phyloP scores from a whole-genome alignment of 495 filamentous ascomycete genomes.

The Penicillium ucsense region DNA sequence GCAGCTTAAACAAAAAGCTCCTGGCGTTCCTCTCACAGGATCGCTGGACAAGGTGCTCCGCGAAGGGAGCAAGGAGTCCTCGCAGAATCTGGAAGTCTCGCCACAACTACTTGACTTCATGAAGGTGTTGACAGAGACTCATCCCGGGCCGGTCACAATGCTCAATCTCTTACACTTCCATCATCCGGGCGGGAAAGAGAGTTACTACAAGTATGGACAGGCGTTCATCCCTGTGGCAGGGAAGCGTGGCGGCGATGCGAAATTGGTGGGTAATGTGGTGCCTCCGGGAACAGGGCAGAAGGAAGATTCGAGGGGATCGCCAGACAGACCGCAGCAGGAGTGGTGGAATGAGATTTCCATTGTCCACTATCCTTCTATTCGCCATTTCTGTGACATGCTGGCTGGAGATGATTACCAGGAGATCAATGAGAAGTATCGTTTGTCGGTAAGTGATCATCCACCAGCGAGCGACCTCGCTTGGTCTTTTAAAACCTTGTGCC shows the following conservation, averaged over 20 bases:
- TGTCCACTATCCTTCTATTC: conserved; percentile 56
- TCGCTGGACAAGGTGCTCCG: conserved; percentile 21
- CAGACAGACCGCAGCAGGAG: conserved; percentile 18
- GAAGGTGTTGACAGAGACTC: conserved; percentile 14
- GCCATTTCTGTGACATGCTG: conserved; percentile 58
- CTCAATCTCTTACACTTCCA: conserved; percentile 59
- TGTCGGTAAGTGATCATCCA: conserved; percentile 27
- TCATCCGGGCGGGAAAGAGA: conserved; percentile 35
- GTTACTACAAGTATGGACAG: conserved; percentile 49
- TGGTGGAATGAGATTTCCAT: conserved; percentile 53
- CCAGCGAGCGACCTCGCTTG: not conserved
- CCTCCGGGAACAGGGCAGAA: conserved; percentile 6
- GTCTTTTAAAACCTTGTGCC: not conserved
- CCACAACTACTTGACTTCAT: conserved; percentile 44
- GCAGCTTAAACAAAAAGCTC: conserved; percentile 30
- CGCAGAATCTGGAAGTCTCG: conserved; percentile 47
- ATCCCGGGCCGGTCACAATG: conserved; percentile 49
- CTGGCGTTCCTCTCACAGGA: conserved; percentile 27
- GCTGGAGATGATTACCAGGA: conserved; percentile 53
- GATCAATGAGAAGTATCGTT: conserved; percentile 45
- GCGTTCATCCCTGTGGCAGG: conserved; percentile 47
- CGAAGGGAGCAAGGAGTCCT: conserved; percentile 19
- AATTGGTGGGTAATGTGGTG: conserved; percentile 53
- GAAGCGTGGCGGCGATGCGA: conserved; percentile 47
- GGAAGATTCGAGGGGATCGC: conserved; percentile 17